Evolutionary conservation across 148 eudicot species (phyloP), one percentile per base, ranked within the genome.

Genomic region (Oxyria digyna): DNA sequence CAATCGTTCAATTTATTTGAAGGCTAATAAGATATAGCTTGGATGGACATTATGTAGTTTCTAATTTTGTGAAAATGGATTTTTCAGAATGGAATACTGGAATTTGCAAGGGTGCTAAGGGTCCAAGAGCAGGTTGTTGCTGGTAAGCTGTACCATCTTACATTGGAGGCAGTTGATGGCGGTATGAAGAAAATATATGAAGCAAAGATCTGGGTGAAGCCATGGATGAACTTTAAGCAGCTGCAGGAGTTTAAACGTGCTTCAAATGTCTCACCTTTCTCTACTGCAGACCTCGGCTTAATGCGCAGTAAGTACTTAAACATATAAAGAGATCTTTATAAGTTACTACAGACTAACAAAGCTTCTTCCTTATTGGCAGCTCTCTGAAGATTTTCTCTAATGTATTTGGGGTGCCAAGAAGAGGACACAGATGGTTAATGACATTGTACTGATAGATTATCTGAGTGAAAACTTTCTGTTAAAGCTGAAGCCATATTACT

Each of bases 181-280:
- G 72, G 72, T 24, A 50, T 29, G 27, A 70, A 70, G 72, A 70
- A 70, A 26, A 29, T 70, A 3, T 70, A 70, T 20, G 72, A 70
- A 70, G 72, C 72, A 50, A 50, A 70, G 49, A 32, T 71, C 49
- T 71, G 67, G 74, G 74, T 71, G 68, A 57, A 71, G 67, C 74
- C 74, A 71, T 71, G 74, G 74, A 40, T 71, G 74, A 71, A 57
- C 52, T 57, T 71, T 45, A 57, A 71, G 74, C 32, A 71, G 42
- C 52, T 71, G 3, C 33, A 57, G 62, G 74, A 71, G 24, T 71
- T 71, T n/a, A 71, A 57, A 52, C 21, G 8, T 71, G 48, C 67
- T 1, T 12, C 65, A n/a, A 43, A 57, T 71, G 63, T 70, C 48
- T 42, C 74, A 10, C 42, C 72, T 54, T 50, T 35, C 62, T 49